Evolutionary conservation across 257 asterid species (phyloP), one percentile per base, ranked within the genome.

Genomic region (Nicotiana paniculata): DNA sequence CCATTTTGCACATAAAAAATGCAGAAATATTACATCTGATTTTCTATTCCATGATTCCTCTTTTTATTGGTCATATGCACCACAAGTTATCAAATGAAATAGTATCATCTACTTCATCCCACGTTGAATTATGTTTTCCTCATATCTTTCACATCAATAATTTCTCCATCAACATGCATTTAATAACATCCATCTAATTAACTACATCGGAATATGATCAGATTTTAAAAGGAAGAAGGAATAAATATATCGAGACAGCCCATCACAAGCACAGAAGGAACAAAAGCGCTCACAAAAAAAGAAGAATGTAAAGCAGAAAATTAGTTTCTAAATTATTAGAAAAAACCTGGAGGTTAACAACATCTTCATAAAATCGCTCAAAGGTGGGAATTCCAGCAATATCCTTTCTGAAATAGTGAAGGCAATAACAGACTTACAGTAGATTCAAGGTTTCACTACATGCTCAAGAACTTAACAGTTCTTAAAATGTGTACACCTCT

Each of bases 341-440:
- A 18, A 77, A 77, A 77, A 95, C 99, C 96, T 95, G 99, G 86
- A 93, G 95, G 78, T 87, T 84, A 70, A 93, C 98, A 87, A 92
- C 97, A 68, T 91, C 92, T 65, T 76, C 91, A 89, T 92, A 95
- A 88, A 93, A 93, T 59, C 88, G 87, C 65, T 91, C 93, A 33
- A 95, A 89, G 86, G 92, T 75, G 70, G 18, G 83, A 48, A 85
- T 86, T 72, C 97, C 98, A 69, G 92, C 87, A 85, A 95, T 81
- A 85, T 95, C 99, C 82, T 93, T 90, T 91, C 99, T 95, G 93
- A 81, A 85, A 82, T 16, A 81, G 72, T 74, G 79, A 13, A 72
- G 51, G 61, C 79, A 74, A 74, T 21, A 46, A 48, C 26, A 74
- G 39, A 12, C 61, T 74, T 24, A 74, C 51, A 65, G 39, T 74